Conservation (phyloP, 768 basidiomycete genomes). For the Termitomyces sp. region DNA sequence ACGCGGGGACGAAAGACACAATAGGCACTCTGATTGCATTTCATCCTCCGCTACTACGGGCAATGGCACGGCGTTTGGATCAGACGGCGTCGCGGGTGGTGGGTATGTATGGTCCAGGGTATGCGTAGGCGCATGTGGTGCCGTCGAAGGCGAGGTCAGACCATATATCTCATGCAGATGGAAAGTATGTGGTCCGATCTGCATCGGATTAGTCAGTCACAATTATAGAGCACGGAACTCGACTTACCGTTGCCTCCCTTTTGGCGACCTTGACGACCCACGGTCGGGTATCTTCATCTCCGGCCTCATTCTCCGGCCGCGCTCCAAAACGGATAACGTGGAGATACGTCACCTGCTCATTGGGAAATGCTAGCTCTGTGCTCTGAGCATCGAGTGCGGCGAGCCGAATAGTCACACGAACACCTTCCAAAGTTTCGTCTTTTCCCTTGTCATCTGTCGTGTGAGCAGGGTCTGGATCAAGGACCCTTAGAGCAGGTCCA, state of each 20-base stretch:
- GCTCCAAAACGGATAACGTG: slow-evolving; percentile 72
- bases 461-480: slow-evolving; percentile 59
- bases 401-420: slow-evolving; percentile 73
- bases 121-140: slow-evolving; percentile 20
- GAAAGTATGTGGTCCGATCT: slow-evolving; percentile 94
- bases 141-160: slow-evolving; percentile 52
- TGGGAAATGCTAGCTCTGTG: slow-evolving; percentile 57
- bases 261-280: slow-evolving; percentile 95
- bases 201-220: neutral
- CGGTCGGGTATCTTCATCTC: slow-evolving; percentile 58
- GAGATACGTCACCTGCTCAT: slow-evolving; percentile 87
- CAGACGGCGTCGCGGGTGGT: slow-evolving; percentile 18
- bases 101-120: slow-evolving; percentile 13
- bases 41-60: slow-evolving; percentile 48
- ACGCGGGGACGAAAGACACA: slow-evolving; percentile 83
- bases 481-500: slow-evolving; percentile 74
- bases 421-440: slow-evolving; percentile 51
- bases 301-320: slow-evolving; percentile 30
- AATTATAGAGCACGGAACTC: slow-evolving; percentile 3
- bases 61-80: slow-evolving; percentile 21
- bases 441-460: slow-evolving; percentile 29
- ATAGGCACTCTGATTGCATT: slow-evolving; percentile 82
- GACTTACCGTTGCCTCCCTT: slow-evolving; percentile 74
- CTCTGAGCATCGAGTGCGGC: slow-evolving; percentile 79
- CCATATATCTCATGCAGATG: slow-evolving; percentile 95